A percentile compares a stretch with the other conserved stretches of the same genome.
Conservation (phyloP, 2,329 filamentous ascomycete species). For the Pseudocercospora pini-densiflorae region DNA sequence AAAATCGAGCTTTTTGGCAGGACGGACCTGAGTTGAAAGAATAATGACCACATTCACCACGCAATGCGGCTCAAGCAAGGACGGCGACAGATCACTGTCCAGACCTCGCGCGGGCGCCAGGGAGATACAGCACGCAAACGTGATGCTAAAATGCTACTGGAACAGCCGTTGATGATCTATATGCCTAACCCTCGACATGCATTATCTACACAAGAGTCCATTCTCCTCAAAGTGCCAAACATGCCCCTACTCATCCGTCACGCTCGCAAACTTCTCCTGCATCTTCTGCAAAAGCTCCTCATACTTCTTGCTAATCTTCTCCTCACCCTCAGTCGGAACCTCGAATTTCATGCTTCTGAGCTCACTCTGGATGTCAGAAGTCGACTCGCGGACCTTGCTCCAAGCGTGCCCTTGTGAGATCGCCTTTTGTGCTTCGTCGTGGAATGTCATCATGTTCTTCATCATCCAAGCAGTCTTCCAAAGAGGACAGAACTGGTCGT, state of each 20-base stretch:
- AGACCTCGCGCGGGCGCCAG: no score
- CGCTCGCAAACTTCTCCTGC: slow-evolving; percentile 96
- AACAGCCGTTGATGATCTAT: slow-evolving; percentile 16
- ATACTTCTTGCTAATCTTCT: slow-evolving; percentile 86
- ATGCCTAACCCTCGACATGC: slow-evolving; percentile 12
- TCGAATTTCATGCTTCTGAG: slow-evolving; percentile 97
- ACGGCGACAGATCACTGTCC: no score
- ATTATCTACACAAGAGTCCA: slow-evolving; percentile 9
- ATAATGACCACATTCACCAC: no score
- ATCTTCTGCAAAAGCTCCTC: slow-evolving; percentile 89
- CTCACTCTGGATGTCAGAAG: slow-evolving; percentile 80
- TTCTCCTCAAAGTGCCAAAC: not conserved
- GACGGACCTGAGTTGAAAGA: no score
- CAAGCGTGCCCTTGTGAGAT: slow-evolving; percentile 89
- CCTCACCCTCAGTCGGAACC: slow-evolving; percentile 82
- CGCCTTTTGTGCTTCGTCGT: slow-evolving; percentile 96
- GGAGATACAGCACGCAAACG: no score
- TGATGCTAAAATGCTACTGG: no score
- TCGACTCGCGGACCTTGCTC: slow-evolving; percentile 91
- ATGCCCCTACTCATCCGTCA: slow-evolving; percentile 80
- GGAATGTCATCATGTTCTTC: slow-evolving; percentile 98
- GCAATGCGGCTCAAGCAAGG: no score
- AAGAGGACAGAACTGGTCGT: slow-evolving; percentile 98
- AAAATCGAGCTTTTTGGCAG: not conserved
- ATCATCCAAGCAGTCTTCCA: slow-evolving; percentile 99